phyloP scores from a whole-genome alignment of 1,284 basidiomycete species.

The Trichosporon sp. region DNA sequence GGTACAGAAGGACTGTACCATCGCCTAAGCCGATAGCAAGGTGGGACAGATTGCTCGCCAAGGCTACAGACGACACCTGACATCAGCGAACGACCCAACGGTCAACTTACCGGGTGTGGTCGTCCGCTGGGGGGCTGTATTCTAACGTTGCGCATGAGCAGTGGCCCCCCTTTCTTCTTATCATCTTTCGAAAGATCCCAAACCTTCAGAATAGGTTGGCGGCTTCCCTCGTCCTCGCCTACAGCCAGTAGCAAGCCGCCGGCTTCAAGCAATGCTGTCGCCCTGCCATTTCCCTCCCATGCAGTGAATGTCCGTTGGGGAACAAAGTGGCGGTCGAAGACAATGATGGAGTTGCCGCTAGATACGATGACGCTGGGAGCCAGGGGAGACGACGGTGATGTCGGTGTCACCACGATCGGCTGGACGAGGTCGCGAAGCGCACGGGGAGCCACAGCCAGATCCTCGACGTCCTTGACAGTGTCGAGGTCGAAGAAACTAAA shows the following conservation, averaged over 20 bases:
- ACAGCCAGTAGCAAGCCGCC: conserved; percentile 74
- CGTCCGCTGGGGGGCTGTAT: conserved; percentile 65
- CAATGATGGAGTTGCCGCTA: conserved; percentile 31
- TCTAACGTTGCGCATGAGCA: conserved; percentile 69
- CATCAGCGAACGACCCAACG: not conserved
- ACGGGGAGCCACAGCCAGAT: conserved; percentile 66
- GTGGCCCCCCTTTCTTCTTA: conserved; percentile 62
- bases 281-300: conserved; percentile 57
- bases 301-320: conserved; percentile 68
- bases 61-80: conserved; percentile 73
- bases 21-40: conserved; percentile 88
- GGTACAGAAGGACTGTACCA: conserved; percentile 87
- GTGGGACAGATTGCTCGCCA: conserved; percentile 75
- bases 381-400: conserved; percentile 36
- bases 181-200: conserved; percentile 79
- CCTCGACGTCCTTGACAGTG: conserved; percentile 72
- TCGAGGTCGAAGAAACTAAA: conserved; percentile 58
- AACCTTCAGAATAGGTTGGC: conserved; percentile 76
- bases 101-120: conserved; percentile 67
- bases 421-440: conserved; percentile 56
- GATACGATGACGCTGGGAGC: conserved; percentile 37
- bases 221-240: conserved; percentile 72
- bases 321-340: conserved; percentile 69
- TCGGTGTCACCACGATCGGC: conserved; percentile 36
- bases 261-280: conserved; percentile 59